Evolutionary conservation across 495 filamentous ascomycete genomes (phyloP).

Genomic region (Daldinia caldariorum): DNA sequence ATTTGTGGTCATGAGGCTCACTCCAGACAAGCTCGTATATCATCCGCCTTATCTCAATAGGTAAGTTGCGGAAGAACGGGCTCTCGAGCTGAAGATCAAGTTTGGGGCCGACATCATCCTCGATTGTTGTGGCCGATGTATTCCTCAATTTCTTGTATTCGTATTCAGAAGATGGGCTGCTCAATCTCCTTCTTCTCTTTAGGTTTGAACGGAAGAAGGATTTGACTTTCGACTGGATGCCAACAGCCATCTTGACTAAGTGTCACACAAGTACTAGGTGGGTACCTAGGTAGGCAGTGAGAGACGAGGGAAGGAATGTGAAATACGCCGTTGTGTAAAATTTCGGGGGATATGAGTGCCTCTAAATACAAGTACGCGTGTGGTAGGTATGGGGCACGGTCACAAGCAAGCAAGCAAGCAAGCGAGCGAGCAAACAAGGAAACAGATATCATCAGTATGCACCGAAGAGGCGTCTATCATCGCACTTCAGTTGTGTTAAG

Average conservation of each 20-base stretch:
- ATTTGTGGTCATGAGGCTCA: constrained; percentile 40
- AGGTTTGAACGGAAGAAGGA: constrained; percentile 39
- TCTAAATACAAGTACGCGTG: constrained; percentile 22
- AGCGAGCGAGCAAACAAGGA: background rate
- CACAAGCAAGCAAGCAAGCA: constrained; percentile 6
- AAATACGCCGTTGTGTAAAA: constrained; percentile 1
- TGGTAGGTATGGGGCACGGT: background rate
- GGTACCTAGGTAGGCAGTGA: background rate
- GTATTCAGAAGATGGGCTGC: constrained; percentile 12
- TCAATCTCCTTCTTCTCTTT: constrained; percentile 36
- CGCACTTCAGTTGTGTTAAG: constrained; percentile 13
- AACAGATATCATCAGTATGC: background rate
- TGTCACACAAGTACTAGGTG: background rate
- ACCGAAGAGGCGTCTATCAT: constrained; percentile 4
- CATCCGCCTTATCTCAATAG: constrained; percentile 49
- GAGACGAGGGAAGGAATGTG: background rate
- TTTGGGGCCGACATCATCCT: background rate
- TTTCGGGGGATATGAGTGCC: background rate
- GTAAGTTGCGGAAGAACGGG: constrained; percentile 44
- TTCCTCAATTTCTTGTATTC: constrained; percentile 25
- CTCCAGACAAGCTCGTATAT: constrained; percentile 47
- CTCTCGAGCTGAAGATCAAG: constrained; percentile 32
- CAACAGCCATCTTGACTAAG: constrained; percentile 36
- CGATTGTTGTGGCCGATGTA: background rate
- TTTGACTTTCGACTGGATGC: constrained; percentile 38